Conservation (phyloP, 345 rosid genomes). For the Physaria fendleri region DNA sequence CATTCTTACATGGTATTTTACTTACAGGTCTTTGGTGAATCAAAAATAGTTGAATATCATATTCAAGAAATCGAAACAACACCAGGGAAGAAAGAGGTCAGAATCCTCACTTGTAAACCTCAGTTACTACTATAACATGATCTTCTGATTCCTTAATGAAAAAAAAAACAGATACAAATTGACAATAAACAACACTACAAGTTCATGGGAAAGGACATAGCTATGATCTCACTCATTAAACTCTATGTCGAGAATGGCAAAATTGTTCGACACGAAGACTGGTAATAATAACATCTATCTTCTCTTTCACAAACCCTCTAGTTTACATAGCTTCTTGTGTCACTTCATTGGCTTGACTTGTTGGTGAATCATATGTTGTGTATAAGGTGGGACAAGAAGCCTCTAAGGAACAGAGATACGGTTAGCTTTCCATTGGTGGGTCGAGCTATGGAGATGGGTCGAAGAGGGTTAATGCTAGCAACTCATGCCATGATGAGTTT, state of each 20-base stretch:
- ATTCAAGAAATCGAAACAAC: conserved; percentile 42
- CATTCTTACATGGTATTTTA: not conserved
- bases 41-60: conserved; percentile 62
- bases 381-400: conserved; percentile 87
- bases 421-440: conserved; percentile 50
- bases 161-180: conserved; percentile 47
- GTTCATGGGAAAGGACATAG: conserved; percentile 60
- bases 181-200: conserved; percentile 84
- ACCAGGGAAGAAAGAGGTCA: conserved; percentile 64
- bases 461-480: conserved; percentile 74
- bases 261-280: conserved; percentile 81
- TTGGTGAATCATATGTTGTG: conserved; percentile 7
- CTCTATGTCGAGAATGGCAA: conserved; percentile 63
- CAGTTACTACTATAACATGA: not conserved
- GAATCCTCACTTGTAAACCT: not conserved
- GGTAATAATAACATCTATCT: conserved; percentile 35
- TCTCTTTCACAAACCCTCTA: not conserved
- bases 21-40: conserved; percentile 66
- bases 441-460: conserved; percentile 45
- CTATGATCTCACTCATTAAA: conserved; percentile 76
- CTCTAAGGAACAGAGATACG: conserved; percentile 61
- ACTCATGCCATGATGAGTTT: conserved; percentile 93
- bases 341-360: not conserved
- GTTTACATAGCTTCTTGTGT: not conserved
- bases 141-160: not conserved